Evolutionary conservation across 352 stramenopile species (phyloP).

Genomic region (Globisporangium solare): DNA sequence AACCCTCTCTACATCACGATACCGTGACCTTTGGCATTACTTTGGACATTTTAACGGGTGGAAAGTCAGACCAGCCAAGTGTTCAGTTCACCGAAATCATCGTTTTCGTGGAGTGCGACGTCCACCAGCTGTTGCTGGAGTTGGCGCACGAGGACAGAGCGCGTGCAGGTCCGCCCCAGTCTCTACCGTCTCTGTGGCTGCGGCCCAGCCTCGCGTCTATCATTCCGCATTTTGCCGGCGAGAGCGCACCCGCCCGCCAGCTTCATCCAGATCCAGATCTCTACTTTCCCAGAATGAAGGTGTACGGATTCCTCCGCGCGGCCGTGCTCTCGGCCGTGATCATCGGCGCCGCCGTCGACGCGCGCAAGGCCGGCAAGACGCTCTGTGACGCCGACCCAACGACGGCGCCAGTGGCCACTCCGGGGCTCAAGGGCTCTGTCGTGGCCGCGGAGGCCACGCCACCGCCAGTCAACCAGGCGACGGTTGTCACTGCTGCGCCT

Average conservation of each 20-base stretch:
- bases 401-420: constrained; percentile 1
- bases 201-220: not conserved
- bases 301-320: constrained; percentile 16
- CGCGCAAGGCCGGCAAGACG: constrained; percentile 8
- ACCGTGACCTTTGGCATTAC: too few species aligned
- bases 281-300: constrained; percentile 15
- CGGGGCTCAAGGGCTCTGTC: constrained; percentile 4
- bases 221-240: constrained; percentile 6
- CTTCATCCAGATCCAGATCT: not conserved
- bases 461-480: not conserved
- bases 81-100: too few species aligned
- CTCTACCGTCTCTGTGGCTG: not conserved
- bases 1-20: not conserved
- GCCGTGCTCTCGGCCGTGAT: constrained; percentile 14
- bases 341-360: constrained; percentile 7
- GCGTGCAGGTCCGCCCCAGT: not conserved
- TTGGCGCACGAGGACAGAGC: not conserved
- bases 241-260: not conserved
- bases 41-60: too few species aligned
- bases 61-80: too few species aligned
- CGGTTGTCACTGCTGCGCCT: not conserved
- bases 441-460: constrained; percentile 1
- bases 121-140: too few species aligned
- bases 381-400: constrained; percentile 10
- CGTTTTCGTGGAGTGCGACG: too few species aligned